Conservation (phyloP, 2,329 filamentous ascomycete genomes). For the Pseudogymnoascus sp. region DNA sequence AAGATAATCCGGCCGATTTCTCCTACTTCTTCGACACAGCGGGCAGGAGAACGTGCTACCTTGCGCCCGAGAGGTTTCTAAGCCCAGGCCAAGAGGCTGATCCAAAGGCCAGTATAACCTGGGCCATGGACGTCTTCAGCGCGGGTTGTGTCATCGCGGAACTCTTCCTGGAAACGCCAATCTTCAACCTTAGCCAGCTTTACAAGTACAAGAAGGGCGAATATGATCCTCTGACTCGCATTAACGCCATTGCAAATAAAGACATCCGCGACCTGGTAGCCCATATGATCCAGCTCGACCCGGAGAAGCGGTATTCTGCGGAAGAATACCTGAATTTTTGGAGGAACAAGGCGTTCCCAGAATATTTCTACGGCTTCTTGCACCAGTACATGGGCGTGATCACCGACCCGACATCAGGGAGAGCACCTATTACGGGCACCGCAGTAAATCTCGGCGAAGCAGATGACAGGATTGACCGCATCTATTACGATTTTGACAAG, state of each 20-base stretch:
- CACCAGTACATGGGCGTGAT: conserved; percentile 97
- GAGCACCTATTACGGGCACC: conserved; percentile 60
- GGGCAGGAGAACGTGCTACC: conserved; percentile 82
- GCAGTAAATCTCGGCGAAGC: conserved; percentile 72
- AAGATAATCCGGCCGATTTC: conserved; percentile 95
- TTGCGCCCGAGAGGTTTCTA: conserved; percentile 88
- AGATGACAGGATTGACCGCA: conserved; percentile 87
- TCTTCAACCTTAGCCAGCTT: conserved; percentile 95
- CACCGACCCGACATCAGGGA: conserved; percentile 79
- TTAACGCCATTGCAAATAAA: conserved; percentile 80
- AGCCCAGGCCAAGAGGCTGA: conserved; percentile 59
- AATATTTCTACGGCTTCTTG: conserved; percentile 95
- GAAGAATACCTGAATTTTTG: conserved; percentile 92
- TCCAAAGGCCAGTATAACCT: conserved; percentile 58
- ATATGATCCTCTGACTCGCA: conserved; percentile 76
- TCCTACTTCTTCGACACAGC: conserved; percentile 97
- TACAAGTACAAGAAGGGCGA: conserved; percentile 91
- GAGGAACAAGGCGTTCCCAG: conserved; percentile 84
- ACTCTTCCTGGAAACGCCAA: conserved; percentile 86
- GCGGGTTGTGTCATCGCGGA: conserved; percentile 95
- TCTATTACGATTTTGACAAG: conserved; percentile 95
- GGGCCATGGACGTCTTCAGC: conserved; percentile 99
- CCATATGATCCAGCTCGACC: conserved; percentile 94
- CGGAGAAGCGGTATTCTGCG: conserved; percentile 83
- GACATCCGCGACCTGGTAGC: conserved; percentile 82